phyloP scores from a whole-genome alignment of 2,329 filamentous ascomycete species.

The Diplodia intermedia region DNA sequence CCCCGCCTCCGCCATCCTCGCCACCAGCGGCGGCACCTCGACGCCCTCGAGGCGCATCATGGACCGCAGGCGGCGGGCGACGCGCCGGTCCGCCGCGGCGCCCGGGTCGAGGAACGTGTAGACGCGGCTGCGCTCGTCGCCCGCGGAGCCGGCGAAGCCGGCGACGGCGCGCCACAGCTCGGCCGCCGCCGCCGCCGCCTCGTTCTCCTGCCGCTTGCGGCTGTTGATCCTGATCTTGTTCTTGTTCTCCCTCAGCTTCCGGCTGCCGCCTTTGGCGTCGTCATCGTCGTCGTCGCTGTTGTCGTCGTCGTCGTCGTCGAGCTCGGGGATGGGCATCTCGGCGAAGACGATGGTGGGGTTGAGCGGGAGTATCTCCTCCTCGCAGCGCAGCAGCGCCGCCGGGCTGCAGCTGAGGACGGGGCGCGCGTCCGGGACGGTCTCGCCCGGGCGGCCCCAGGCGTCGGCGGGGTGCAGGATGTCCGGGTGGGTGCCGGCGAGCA shows the following conservation, averaged over 20 bases:
- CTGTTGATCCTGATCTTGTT: background rate
- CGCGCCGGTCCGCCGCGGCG: background rate
- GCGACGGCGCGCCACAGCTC: background rate
- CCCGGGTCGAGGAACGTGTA: background rate
- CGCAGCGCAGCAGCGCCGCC: background rate
- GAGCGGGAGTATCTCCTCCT: background rate
- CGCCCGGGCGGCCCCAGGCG: too few species aligned
- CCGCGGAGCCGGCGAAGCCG: background rate
- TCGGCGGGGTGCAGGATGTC: background rate
- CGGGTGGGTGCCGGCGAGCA: background rate
- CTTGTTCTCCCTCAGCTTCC: background rate
- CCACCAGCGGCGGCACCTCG: slow-evolving; percentile 11
- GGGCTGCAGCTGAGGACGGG: background rate
- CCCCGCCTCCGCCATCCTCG: background rate
- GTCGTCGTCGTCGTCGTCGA: background rate
- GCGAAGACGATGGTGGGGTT: background rate
- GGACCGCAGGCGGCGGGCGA: background rate
- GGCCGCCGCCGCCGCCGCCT: background rate
- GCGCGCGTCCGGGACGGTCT: background rate
- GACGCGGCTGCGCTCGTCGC: background rate
- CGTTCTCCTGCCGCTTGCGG: background rate
- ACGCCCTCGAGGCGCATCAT: background rate
- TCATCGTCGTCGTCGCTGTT: background rate
- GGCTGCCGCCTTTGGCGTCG: too few species aligned
- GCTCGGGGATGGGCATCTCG: background rate